A percentile compares a stretch with the other conserved stretches of the same genome.
Evolutionary conservation across 306 rosid species (phyloP).

Genomic region (Cicer cuneatum): DNA sequence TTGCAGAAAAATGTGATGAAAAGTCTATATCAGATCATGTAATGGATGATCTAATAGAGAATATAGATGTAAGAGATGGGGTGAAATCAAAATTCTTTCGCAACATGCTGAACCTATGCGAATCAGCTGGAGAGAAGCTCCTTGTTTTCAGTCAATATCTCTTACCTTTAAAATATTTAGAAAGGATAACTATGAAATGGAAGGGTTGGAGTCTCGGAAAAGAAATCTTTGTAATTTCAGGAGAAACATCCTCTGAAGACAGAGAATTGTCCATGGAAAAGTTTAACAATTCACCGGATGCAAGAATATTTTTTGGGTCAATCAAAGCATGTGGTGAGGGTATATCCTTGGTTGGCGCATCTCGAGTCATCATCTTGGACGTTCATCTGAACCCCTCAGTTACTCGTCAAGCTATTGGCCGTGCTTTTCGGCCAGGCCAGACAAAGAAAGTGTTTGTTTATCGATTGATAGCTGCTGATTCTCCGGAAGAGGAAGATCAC

Average conservation of each 20-base stretch:
- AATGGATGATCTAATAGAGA: slow-evolving; percentile 66
- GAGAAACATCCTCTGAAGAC: slow-evolving; percentile 73
- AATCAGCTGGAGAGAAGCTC: slow-evolving; percentile 75
- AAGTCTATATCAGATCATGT: slow-evolving; percentile 50
- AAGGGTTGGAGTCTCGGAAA: slow-evolving; percentile 78
- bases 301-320: slow-evolving; percentile 90
- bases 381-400: slow-evolving; percentile 94
- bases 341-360: slow-evolving; percentile 93
- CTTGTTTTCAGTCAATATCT: slow-evolving; percentile 95
- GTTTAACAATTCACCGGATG: slow-evolving; percentile 76
- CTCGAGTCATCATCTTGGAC: slow-evolving; percentile 79
- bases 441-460: slow-evolving; percentile 72
- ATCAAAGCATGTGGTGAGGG: slow-evolving; percentile 99
- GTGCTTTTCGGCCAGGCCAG: slow-evolving; percentile 96
- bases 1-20: slow-evolving; percentile 62
- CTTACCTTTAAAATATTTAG: slow-evolving; percentile 76
- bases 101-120: slow-evolving; percentile 67
- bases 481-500: slow-evolving; percentile 88
- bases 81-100: slow-evolving; percentile 83
- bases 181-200: slow-evolving; percentile 64
- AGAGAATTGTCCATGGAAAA: slow-evolving; percentile 82
- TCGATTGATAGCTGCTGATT: slow-evolving; percentile 76
- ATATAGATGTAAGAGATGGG: slow-evolving; percentile 68
- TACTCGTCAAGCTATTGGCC: slow-evolving; percentile 95
- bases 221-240: slow-evolving; percentile 87